phyloP scores from a whole-genome alignment of 192 early-diverging fungal genomes.

The Backusella westeae region DNA sequence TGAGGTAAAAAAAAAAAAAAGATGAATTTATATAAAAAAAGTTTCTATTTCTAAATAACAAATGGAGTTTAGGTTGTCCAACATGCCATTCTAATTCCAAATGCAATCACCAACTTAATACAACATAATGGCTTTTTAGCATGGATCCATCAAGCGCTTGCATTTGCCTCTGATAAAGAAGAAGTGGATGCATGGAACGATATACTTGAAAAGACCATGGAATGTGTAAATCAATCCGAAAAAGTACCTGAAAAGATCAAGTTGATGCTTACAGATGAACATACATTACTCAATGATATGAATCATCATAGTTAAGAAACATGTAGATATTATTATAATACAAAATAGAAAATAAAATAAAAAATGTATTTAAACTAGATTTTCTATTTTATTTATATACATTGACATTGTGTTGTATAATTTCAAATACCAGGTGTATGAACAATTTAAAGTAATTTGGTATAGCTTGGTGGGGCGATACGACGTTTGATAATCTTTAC shows the following conservation, averaged over 20 bases:
- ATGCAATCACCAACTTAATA: not conserved
- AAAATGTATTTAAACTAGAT: not conserved
- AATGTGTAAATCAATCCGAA: not conserved
- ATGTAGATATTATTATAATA: not conserved
- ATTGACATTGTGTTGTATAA: too few relatives aligned
- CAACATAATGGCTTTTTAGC: conserved; percentile 20
- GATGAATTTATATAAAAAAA: not conserved
- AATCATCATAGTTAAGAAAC: not conserved
- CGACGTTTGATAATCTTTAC: conserved; percentile 77
- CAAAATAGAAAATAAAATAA: not conserved
- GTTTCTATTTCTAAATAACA: too few relatives aligned
- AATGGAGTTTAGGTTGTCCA: conserved; percentile 1
- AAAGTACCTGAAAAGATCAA: conserved; percentile 16
- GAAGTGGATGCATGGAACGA: conserved; percentile 5
- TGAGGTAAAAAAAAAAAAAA: conserved; percentile 33
- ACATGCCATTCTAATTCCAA: conserved; percentile 20
- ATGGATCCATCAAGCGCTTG: conserved; percentile 28
- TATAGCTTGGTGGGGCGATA: conserved; percentile 87
- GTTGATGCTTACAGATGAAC: not conserved
- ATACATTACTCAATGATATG: not conserved
- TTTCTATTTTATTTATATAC: not conserved
- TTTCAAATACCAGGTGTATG: too few relatives aligned
- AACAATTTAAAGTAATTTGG: conserved; percentile 61
- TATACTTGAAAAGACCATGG: not conserved
- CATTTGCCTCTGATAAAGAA: conserved; percentile 4